Base-by-base conservation (phyloP, 108 stramenopile genomes). In the Parietichytrium sp. region DNA sequence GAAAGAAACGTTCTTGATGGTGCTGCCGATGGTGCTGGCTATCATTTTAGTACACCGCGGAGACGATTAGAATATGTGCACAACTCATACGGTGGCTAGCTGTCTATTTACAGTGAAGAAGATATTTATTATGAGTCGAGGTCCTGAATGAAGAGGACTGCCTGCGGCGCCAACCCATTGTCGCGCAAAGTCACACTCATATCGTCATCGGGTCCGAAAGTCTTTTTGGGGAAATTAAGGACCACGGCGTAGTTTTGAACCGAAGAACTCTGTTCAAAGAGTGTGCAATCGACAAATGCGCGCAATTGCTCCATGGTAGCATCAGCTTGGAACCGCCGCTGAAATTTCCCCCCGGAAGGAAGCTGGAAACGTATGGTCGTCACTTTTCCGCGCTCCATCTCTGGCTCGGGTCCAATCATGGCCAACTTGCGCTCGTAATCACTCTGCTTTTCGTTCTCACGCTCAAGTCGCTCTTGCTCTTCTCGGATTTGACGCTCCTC, bases 281-380 rank as follows among this genome's bases (percentile, higher is more conserved):
- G 61, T 20, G 36, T n/a, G 61, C 61, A 72, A 27, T 72, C 61
- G n/a, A 72, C 61, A 20, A 45, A 72, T n/a, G 36, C 45, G 61
- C 61, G 61, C 38, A 72, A 20, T n/a, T 16, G 15, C 61, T 72
- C 16, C 61, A 72, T 72, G 33, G 20, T 72, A 7, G 61, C 45
- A 2, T 72, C 61, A 8, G 61, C 42, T n/a, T 33, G 7, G 45
- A 72, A 72, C 6, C 61, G 61, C 3, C 61, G 61, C 38, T 27
- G 36, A 23, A 72, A 72, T n/a, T 25, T 16, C 10, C 61, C 42
- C 10, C 61, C 61, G 42, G 36, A 45, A 6, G 61, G 61, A 6
- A 72, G 61, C 61, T 72, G 61, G 25, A 72, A 72, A 42, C 61
- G 61, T 2, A 72, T 72, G 16, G 61, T 72, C 38, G 61, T 72